Conservation (phyloP, 2,329 filamentous ascomycete genomes). For the Chalaropsis thielavioides region DNA sequence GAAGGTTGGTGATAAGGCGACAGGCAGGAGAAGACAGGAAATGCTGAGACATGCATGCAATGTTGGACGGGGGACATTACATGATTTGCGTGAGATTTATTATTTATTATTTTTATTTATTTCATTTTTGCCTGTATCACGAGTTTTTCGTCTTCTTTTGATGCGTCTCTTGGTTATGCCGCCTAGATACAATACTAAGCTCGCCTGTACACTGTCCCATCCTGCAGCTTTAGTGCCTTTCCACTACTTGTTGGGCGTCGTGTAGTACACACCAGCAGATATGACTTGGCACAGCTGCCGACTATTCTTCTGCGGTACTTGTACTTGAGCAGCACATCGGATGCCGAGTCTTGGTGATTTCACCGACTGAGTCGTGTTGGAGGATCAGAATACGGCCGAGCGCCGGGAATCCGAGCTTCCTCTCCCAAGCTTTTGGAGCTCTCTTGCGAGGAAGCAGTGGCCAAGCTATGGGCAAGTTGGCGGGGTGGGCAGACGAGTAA, state of each 20-base stretch:
- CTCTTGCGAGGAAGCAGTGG: not conserved
- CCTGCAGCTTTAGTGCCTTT: no score
- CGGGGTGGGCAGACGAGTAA: not conserved
- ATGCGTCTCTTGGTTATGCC: no score
- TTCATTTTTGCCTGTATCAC: not conserved
- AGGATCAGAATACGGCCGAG: not conserved
- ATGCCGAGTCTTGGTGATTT: not conserved
- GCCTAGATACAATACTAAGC: no score
- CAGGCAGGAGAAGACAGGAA: not conserved
- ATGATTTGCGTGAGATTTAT: not conserved
- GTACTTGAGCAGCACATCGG: no score
- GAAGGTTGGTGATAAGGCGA: not conserved
- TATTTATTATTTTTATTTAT: not conserved
- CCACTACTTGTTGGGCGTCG: no score
- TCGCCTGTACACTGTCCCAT: no score
- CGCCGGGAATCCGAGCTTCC: not conserved
- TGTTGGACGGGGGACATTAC: not conserved
- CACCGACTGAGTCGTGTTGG: not conserved
- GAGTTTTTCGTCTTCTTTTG: no score
- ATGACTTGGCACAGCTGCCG: not conserved
- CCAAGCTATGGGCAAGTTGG: not conserved
- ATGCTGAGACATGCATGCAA: not conserved
- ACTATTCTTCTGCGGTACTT: not conserved
- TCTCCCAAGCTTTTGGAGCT: conserved; percentile 1
- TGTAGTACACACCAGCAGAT: not conserved